These are phyloP conservation scores for Lactarius indigo DNA, from an alignment of 768 basidiomycete species.

Conservation along the genomic window DNA sequence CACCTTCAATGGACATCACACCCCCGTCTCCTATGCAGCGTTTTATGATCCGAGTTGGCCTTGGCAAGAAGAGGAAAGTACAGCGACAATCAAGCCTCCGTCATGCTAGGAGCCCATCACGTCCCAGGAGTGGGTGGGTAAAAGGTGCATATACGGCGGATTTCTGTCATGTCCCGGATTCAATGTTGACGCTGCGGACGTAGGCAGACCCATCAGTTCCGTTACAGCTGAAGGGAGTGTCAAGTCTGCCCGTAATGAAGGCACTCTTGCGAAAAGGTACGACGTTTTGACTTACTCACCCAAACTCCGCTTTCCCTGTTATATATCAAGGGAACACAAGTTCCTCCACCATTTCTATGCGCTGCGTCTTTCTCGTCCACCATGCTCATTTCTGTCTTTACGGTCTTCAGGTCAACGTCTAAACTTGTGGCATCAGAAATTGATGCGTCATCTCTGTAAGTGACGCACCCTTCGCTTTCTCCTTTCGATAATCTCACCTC, in stretches of 20 bases:
- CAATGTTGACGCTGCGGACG: neutral
- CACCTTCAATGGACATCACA: neutral
- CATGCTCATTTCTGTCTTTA: neutral
- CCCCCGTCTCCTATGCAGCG: neutral
- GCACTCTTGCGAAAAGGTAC: neutral
- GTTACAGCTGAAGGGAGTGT: neutral
- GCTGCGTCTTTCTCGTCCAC: neutral
- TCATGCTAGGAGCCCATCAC: neutral
- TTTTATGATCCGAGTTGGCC: neutral
- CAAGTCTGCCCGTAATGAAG: neutral
- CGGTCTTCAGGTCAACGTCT: slow-evolving; percentile 1
- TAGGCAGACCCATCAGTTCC: neutral
- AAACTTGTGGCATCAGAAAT: neutral
- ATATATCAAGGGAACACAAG: neutral
- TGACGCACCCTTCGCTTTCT: neutral
- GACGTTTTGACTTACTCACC: neutral
- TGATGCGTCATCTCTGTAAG: slow-evolving; percentile 11
- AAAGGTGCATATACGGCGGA: neutral
- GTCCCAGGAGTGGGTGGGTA: neutral
- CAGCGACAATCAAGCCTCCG: neutral
- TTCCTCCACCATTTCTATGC: neutral
- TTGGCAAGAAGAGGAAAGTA: slow-evolving; percentile 1
- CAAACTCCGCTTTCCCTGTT: neutral
- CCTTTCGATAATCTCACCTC: neutral
- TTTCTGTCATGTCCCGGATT: neutral